Percentiles rank a stretch among this genome's conserved stretches.
Evolutionary conservation across 768 basidiomycete genomes (phyloP).

Genomic region (Aureoboletus auriporus): DNA sequence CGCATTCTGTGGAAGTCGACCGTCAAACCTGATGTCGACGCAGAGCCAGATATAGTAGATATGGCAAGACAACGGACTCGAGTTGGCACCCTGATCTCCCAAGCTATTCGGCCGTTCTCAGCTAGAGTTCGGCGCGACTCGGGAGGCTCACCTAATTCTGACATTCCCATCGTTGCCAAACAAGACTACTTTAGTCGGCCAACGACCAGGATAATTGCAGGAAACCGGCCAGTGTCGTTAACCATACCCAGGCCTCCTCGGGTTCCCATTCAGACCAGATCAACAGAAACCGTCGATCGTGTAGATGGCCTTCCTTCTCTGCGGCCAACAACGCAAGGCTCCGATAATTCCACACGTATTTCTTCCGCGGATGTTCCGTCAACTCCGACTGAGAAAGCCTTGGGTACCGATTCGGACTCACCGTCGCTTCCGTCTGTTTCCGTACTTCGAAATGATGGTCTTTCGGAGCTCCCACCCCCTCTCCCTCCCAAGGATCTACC

Average conservation of each 20-base stretch:
- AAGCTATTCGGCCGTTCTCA: constrained; percentile 48
- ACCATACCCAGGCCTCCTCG: constrained; percentile 19
- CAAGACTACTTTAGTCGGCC: constrained; percentile 22
- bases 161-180: constrained; percentile 14
- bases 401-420: constrained; percentile 8
- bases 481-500: constrained; percentile 26
- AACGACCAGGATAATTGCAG: constrained; percentile 6
- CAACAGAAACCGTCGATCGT: constrained; percentile 26
- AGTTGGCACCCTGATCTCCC: constrained; percentile 51
- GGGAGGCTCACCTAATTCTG: constrained; percentile 28
- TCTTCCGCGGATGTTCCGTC: constrained; percentile 14
- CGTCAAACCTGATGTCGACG: constrained; percentile 42
- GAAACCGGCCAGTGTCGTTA: constrained; percentile 18
- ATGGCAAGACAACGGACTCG: constrained; percentile 38
- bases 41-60: constrained; percentile 33
- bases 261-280: constrained; percentile 17
- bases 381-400: constrained; percentile 1
- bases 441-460: constrained; percentile 9
- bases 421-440: constrained; percentile 12
- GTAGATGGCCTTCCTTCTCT: constrained; percentile 1
- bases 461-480: constrained; percentile 24
- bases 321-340: constrained; percentile 8
- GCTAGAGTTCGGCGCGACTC: constrained; percentile 37
- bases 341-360: constrained; percentile 9
- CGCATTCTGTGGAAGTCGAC: constrained; percentile 82